Evolutionary conservation across 768 basidiomycete genomes (phyloP).

Genomic region (Favolaschia claudopus): DNA sequence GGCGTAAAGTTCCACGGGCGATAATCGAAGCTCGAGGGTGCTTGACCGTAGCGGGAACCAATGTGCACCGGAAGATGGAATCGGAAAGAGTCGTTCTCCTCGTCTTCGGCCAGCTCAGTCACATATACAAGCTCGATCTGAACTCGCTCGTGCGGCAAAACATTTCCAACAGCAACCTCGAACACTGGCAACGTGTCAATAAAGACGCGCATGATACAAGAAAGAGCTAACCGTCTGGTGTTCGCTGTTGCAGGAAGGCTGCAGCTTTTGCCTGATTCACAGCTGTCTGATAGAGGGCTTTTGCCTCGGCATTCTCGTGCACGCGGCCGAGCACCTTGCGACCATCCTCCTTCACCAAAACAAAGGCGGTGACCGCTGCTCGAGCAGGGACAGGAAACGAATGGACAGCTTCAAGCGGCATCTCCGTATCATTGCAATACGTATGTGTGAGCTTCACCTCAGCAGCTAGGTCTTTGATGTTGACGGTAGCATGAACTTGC

Average conservation of each 20-base stretch:
- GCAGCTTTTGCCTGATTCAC: slow-evolving; percentile 15
- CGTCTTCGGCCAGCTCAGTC: slow-evolving; percentile 19
- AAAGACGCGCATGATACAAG: background rate
- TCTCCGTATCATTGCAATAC: slow-evolving; percentile 15
- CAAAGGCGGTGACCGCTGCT: slow-evolving; percentile 14
- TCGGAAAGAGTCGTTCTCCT: slow-evolving; percentile 18
- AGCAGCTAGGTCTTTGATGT: slow-evolving; percentile 25
- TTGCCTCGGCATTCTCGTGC: slow-evolving; percentile 24
- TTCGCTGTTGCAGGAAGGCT: slow-evolving; percentile 15
- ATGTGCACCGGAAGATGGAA: slow-evolving; percentile 22
- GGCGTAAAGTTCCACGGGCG: too few relatives aligned
- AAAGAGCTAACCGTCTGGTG: slow-evolving; percentile 21
- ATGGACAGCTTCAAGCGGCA: slow-evolving; percentile 18
- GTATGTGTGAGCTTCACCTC: slow-evolving; percentile 25
- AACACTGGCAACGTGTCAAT: slow-evolving; percentile 17
- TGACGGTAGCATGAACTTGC: slow-evolving; percentile 7
- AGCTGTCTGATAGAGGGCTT: slow-evolving; percentile 13
- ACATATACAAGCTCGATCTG: slow-evolving; percentile 16
- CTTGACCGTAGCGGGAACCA: slow-evolving; percentile 27
- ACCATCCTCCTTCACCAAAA: slow-evolving; percentile 23
- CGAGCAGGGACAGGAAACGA: slow-evolving; percentile 25
- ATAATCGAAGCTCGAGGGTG: background rate
- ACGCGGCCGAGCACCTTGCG: slow-evolving; percentile 19
- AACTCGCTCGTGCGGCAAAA: slow-evolving; percentile 6
- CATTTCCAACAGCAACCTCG: slow-evolving; percentile 18